phyloP scores from a whole-genome alignment of 768 basidiomycete species.

The Suillus plorans region DNA sequence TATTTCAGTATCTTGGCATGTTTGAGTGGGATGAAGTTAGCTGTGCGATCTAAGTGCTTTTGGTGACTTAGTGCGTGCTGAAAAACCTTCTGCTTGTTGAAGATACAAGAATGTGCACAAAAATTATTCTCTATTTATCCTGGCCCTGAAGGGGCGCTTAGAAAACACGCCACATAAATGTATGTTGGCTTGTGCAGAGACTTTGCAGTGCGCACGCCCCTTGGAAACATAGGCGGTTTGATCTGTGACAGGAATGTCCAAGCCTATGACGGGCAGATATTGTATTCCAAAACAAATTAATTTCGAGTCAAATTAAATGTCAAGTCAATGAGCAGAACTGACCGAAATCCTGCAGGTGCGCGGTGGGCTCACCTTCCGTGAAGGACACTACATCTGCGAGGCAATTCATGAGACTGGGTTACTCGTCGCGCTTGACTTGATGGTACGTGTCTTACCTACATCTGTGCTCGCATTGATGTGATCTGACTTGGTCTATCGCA shows the following conservation, averaged over 20 bases:
- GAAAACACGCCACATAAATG: background rate
- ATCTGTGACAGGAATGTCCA: background rate
- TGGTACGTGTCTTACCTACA: slow-evolving; percentile 54
- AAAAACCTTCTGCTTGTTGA: no score
- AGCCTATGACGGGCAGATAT: background rate
- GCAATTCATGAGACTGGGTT: no score
- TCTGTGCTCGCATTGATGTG: no score
- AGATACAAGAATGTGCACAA: background rate
- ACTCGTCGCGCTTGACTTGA: slow-evolving; percentile 90
- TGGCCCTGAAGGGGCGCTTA: background rate
- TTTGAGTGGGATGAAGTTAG: no score
- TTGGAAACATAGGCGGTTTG: background rate
- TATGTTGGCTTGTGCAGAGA: no score
- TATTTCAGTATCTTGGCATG: background rate
- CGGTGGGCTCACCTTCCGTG: no score
- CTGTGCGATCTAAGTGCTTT: background rate
- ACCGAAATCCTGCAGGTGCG: no score
- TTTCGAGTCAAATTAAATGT: background rate
- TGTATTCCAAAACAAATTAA: background rate
- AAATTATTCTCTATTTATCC: background rate
- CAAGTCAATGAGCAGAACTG: no score
- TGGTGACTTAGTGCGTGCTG: background rate
- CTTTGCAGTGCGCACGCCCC: background rate
- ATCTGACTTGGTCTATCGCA: background rate
- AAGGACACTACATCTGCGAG: no score